Evolutionary conservation across 257 asterid genomes (phyloP), one percentile per base, ranked within the genome.

Genomic region (Scutellaria galericulata): DNA sequence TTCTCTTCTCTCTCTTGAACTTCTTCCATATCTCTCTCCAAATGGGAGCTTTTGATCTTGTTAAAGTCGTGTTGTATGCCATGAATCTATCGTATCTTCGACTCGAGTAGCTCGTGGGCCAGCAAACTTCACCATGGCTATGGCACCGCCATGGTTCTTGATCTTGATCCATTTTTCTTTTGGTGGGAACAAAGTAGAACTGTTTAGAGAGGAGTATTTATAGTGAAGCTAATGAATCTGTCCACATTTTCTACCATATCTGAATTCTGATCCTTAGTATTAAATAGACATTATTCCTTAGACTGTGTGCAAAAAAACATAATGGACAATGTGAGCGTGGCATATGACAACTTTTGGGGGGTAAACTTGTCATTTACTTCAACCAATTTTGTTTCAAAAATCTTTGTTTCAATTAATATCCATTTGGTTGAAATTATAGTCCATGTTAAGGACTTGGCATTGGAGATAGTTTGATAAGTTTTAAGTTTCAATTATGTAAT

Each of bases 21-120:
- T 88, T 92, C 83, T 84, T 84, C 98, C 96, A 89, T n/a, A 89
- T 62, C 53, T 75, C 81, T 15, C 73, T 81, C 94, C 96, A 88
- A 3, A 82, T 79, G 5, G 87, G 48, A 48, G 77, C 48, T 70
- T 79, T 82, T 1, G 74, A 27, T 72, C 78, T 75, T 20, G 48
- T 78, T 4, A 31, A 4, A 31, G 37, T 4, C 37, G 37, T 31
- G 5, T 75, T 45, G 35, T 70, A 53, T 64, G 86, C 64, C 20
- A 41, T 72, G 53, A 89, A 74, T 0, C 81, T 80, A 3, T 81
- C 81, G 57, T 87, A 83, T 53, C 58, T 67, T 37, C 78, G 84
- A 11, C 15, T 58, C 8, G 87, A 76, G 44, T 24, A 45, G 79
- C 80, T 81, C 66, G 79, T 54, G 13, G 80, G 81, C 86, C 86